These are phyloP conservation scores for Hamigera avellanea DNA, from an alignment of 495 filamentous ascomycete genomes.

Conservation along the genomic window DNA sequence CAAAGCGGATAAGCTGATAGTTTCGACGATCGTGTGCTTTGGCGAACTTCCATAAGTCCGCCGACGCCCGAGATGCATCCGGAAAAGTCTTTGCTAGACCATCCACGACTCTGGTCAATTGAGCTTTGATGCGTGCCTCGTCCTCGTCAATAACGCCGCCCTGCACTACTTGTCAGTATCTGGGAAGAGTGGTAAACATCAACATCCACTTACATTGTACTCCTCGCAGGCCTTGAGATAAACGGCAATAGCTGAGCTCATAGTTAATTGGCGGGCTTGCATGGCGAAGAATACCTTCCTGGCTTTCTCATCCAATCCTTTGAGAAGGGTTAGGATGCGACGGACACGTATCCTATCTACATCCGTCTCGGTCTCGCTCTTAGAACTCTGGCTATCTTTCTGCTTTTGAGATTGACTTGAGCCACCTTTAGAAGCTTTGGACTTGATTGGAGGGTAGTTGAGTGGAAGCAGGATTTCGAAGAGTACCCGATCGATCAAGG, in stretches of 20 bases:
- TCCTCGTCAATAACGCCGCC: constrained; percentile 71
- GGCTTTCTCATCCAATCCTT: constrained; percentile 64
- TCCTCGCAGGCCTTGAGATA: constrained; percentile 73
- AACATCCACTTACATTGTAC: constrained; percentile 49
- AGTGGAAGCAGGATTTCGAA: constrained; percentile 80
- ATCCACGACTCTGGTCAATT: constrained; percentile 55
- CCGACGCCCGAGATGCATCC: constrained; percentile 51
- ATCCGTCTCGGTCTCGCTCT: constrained; percentile 44
- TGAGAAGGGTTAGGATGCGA: constrained; percentile 69
- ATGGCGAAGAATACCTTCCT: constrained; percentile 85
- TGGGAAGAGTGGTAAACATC: background rate
- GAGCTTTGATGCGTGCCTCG: constrained; percentile 52
- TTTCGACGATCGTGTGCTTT: constrained; percentile 83
- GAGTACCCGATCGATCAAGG: constrained; percentile 72
- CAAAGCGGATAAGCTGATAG: constrained; percentile 79
- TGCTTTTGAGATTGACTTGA: constrained; percentile 51
- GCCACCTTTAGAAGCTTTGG: constrained; percentile 46
- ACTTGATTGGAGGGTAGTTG: constrained; percentile 68
- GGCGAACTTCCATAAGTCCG: constrained; percentile 80
- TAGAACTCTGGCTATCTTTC: constrained; percentile 36
- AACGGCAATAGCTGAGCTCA: constrained; percentile 55
- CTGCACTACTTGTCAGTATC: constrained; percentile 20
- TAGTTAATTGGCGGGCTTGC: constrained; percentile 58
- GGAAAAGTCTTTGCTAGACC: constrained; percentile 63
- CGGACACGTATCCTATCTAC: constrained; percentile 78